Base-by-base conservation (phyloP, 495 filamentous ascomycete genomes). In the Lasiosphaeriaceae sp. region DNA sequence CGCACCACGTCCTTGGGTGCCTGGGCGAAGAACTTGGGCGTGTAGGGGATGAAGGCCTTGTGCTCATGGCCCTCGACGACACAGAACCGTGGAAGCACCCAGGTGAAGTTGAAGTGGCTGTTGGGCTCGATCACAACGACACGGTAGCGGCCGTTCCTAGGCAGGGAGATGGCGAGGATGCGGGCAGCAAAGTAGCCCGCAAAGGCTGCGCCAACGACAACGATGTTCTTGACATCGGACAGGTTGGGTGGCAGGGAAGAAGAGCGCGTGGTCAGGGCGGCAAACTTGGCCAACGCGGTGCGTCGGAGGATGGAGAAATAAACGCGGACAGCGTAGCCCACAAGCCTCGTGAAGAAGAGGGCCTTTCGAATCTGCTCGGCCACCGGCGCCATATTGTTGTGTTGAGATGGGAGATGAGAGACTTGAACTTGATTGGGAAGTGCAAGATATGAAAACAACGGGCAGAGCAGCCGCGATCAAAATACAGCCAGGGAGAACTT, bases 31-130 rank as follows among this genome's bases (percentile, higher is more conserved):
- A 72, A 63, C 0, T 66, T 66, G 20, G 61, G 50, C 8, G 61
- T 65, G 56, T 79, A 81, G 1, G 80, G 78, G 45, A 83, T 77
- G 59, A 80, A 80, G 11, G 73, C 75, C 59, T 75, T 77, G 50
- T 75, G 63, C 52, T 80, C 76, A 41, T 73, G 67, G 11, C 66
- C 71, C 11, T 71, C 58, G 24, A 75, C 67, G 17, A 77, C 71
- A 21, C 69, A 76, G 43, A 79, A 81, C 0, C 81, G 74, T 1
- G 76, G 75, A 37, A 85, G 74, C 9, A 76, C 75, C 70, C 79
- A 87, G 0, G 74, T 74, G 56, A 80, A 80, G 50, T 87, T 78
- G 65, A 85, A 80, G 62, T 85, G 83, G 12, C 74, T 76, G 59
- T 82, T 80, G 46, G 75, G 78, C 64, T 87, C 84, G 19, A 86